Base-by-base conservation (phyloP, 768 basidiomycete genomes). In the Asterophora parasitica region DNA sequence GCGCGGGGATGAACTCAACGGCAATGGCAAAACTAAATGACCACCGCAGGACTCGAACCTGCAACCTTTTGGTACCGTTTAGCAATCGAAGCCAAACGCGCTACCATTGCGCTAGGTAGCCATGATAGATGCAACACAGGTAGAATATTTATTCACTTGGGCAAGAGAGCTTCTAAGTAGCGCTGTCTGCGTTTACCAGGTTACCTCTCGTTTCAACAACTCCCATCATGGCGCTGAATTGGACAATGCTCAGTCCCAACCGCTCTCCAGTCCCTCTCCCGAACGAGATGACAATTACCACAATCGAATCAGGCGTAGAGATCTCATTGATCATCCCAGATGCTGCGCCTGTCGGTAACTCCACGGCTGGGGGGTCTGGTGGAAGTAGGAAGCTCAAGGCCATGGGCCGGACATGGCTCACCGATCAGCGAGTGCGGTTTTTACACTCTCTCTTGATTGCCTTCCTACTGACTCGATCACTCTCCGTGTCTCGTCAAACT, bases 61-160 rank as follows among this genome's bases (percentile, higher is more conserved):
- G 86, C 88, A 89, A 83, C 87, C 88, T 88, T 85, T 87, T 88
- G 87, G 86, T 89, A 57, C 71, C 80, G 69, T 70, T 67, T 58
- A 74, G 81, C 81, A 59, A 78, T 86, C 85, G 86, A 88, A 88
- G 85, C 85, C 85, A 88, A 86, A 88, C 85, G 86, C 86, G 86
- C 86, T 88, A 87, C 86, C 86, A 88, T 88, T 88, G 86, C 84
- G 86, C 86, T 72, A 46, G 35, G 35, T 46, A 30, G 36, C 26
- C 20, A 46, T 45, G 17, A 20, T n/a, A n/a, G n/a, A n/a, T n/a
- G n/a, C n/a, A n/a, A n/a, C n/a, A n/a, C n/a, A n/a, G n/a, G n/a
- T n/a, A n/a, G n/a, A n/a, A n/a, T n/a, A n/a, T n/a, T n/a, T n/a
- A n/a, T n/a, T n/a, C n/a, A n/a, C n/a, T n/a, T n/a, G n/a, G n/a